phyloP scores from a whole-genome alignment of 495 filamentous ascomycete genomes.

The Durotheca rogersii region DNA sequence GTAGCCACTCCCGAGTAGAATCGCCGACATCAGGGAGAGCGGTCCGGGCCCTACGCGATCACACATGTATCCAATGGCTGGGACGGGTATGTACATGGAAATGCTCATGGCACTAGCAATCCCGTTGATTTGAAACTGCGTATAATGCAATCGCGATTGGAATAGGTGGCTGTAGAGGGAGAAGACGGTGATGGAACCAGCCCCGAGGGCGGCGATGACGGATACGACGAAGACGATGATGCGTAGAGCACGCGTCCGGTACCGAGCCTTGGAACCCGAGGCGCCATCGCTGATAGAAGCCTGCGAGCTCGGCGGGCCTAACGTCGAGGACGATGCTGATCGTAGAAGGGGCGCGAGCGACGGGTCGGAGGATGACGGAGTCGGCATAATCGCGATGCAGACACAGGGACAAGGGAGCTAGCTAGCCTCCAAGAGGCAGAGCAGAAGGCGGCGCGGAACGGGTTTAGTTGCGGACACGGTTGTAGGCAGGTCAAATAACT shows the following conservation, averaged over 20 bases:
- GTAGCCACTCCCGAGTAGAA: slow-evolving; percentile 79
- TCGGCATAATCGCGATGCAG: slow-evolving; percentile 20
- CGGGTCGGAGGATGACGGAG: slow-evolving; percentile 19
- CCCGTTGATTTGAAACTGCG: slow-evolving; percentile 86
- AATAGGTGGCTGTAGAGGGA: slow-evolving; percentile 89
- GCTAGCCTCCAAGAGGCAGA: too few relatives aligned
- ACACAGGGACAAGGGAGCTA: too few relatives aligned
- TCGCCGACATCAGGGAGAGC: slow-evolving; percentile 66
- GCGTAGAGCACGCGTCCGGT: slow-evolving; percentile 34
- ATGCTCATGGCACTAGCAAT: slow-evolving; percentile 81
- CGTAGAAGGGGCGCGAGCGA: slow-evolving; percentile 37
- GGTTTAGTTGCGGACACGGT: background rate
- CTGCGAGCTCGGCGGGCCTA: slow-evolving; percentile 37
- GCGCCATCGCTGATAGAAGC: slow-evolving; percentile 39
- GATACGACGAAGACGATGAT: slow-evolving; percentile 43
- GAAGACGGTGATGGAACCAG: slow-evolving; percentile 82
- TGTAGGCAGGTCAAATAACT: too few relatives aligned
- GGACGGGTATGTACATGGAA: slow-evolving; percentile 84
- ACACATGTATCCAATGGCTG: slow-evolving; percentile 85
- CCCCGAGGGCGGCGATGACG: slow-evolving; percentile 61
- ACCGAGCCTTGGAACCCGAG: slow-evolving; percentile 27
- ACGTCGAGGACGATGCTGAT: slow-evolving; percentile 34
- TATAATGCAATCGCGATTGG: slow-evolving; percentile 78
- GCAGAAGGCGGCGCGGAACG: background rate
- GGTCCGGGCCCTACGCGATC: slow-evolving; percentile 80